Percentiles rank a stretch among this genome's conserved stretches.
Conservation (phyloP, 208 protist species). For the Leishmania martiniquensis region DNA sequence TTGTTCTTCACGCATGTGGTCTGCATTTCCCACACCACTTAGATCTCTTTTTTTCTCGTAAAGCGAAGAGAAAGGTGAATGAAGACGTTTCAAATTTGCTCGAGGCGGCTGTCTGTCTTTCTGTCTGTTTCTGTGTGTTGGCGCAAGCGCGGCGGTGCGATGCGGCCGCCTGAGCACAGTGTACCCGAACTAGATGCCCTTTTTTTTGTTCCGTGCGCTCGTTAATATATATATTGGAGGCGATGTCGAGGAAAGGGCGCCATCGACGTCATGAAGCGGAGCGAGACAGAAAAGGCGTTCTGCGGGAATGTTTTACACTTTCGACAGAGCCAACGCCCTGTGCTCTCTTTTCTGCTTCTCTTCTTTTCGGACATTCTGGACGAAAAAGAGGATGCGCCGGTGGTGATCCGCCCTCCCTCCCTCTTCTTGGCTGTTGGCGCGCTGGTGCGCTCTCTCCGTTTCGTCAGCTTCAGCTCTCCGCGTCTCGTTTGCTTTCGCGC, state of each 20-base stretch:
- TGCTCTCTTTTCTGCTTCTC: background rate
- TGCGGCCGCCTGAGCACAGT: background rate
- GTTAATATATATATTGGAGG: background rate
- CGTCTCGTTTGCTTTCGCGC: background rate
- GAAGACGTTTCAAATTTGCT: too few relatives aligned
- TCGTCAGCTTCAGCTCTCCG: background rate
- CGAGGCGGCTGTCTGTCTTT: too few relatives aligned
- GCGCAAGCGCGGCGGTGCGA: background rate
- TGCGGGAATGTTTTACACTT: background rate
- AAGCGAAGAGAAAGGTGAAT: too few relatives aligned
- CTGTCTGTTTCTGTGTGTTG: background rate
- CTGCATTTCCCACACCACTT: background rate
- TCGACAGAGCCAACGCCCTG: background rate
- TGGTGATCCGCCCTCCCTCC: background rate
- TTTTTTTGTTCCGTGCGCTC: background rate
- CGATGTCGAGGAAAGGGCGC: background rate
- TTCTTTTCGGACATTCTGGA: too few relatives aligned
- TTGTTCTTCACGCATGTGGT: too few relatives aligned
- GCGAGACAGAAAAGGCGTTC: background rate
- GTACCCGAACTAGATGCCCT: slow-evolving; percentile 6
- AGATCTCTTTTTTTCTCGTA: background rate
- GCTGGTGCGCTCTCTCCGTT: background rate
- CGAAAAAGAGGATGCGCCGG: too few relatives aligned
- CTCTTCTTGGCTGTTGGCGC: too few relatives aligned
- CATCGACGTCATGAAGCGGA: too few relatives aligned